Percentiles rank a stretch among this genome's conserved stretches.
phyloP scores from a whole-genome alignment of 2,329 filamentous ascomycete genomes.

The Penicillium frequentans region DNA sequence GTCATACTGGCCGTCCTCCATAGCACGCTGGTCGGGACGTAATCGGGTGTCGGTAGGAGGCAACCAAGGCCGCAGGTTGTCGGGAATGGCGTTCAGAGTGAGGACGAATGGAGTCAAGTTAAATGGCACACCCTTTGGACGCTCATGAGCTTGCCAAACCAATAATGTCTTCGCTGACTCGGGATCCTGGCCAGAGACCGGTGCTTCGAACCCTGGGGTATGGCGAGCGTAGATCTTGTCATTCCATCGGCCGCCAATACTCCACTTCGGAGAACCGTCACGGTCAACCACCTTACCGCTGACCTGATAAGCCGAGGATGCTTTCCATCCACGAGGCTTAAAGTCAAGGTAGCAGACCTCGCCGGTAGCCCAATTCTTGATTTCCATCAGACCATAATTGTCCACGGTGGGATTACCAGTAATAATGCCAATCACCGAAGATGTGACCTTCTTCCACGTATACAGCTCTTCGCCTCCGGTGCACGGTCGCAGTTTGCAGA shows the following conservation, averaged over 20 bases:
- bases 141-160: slow-evolving; percentile 85
- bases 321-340: slow-evolving; percentile 94
- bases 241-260: slow-evolving; percentile 93
- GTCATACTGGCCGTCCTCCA: slow-evolving; percentile 98
- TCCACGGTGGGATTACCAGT: slow-evolving; percentile 96
- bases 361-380: slow-evolving; percentile 96
- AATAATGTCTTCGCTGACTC: slow-evolving; percentile 73
- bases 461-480: slow-evolving; percentile 81
- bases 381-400: slow-evolving; percentile 95
- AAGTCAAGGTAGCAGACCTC: slow-evolving; percentile 89
- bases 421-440: slow-evolving; percentile 96
- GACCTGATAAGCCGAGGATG: slow-evolving; percentile 85
- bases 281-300: slow-evolving; percentile 80
- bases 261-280: slow-evolving; percentile 79
- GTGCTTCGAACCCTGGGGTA: slow-evolving; percentile 83
- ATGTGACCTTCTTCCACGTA: slow-evolving; percentile 98
- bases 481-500: slow-evolving; percentile 76
- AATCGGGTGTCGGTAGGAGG: slow-evolving; percentile 93
- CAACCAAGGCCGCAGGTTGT: slow-evolving; percentile 72
- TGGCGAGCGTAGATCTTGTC: slow-evolving; percentile 93
- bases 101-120: slow-evolving; percentile 96
- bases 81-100: slow-evolving; percentile 87
- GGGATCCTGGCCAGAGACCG: slow-evolving; percentile 55
- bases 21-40: slow-evolving; percentile 90
- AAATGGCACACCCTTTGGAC: slow-evolving; percentile 86